Evolutionary conservation across 306 rosid genomes (phyloP), one percentile per base, ranked within the genome.

Genomic region (Mimosa bimucronata): DNA sequence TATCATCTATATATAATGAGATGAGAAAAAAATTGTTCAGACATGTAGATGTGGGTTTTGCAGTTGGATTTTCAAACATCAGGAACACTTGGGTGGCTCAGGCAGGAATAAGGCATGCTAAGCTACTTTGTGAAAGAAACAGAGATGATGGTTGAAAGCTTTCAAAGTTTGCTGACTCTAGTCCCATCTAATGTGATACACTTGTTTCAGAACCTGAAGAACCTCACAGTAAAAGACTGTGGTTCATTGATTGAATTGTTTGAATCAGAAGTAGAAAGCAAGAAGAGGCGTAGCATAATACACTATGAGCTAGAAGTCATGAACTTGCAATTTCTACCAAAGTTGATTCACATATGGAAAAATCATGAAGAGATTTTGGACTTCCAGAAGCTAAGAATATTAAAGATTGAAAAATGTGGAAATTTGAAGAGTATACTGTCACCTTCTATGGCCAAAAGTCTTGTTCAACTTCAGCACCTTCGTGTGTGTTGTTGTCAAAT

Each of bases 31-130:
- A 60, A 0, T 15, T 21, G 29, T 61, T 61, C 25, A 44, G 60
- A 16, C 26, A 26, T 18, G 40, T 61, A 29, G 19, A 76, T 30
- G 5, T 28, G 64, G 38, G 41, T 26, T 34, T 77, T 76, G 46
- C 81, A 77, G 81, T 23, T 66, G 55, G 25, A 66, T 34, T 77
- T 77, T 37, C 81, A 77, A 77, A 67, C 75, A 23, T 66, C 81
- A 34, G 55, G 66, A 52, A 66, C 67, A 67, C 81, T 77, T 15
- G 13, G 67, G 41, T 77, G 81, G 81, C 69, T 67, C 48, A 25
- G 38, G 75, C 55, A 67, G n/a, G 74, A 77, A 34, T 5, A 26
- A 66, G 48, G 75, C 53, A 34, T 53, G 21, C 81, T 31, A 10
- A 37, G 75, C 26, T 66, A 77, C 53, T 66, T 77, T 23, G 65